These are phyloP conservation scores for Apiotrichum porosum DNA, from an alignment of 1,284 basidiomycete genomes.

Conservation along the genomic window DNA sequence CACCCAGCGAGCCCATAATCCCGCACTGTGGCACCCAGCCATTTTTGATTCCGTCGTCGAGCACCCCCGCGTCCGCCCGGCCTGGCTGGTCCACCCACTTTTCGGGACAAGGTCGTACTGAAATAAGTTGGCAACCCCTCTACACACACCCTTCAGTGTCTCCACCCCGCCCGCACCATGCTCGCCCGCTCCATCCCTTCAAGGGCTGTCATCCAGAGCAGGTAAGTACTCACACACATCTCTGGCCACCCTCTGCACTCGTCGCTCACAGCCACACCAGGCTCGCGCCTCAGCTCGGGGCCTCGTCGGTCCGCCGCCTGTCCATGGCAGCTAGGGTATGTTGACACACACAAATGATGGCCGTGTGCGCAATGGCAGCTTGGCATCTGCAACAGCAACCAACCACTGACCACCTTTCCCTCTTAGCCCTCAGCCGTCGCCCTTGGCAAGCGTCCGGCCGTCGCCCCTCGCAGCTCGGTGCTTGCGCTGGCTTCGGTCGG, in stretches of 20 bases:
- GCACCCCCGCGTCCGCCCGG: background rate
- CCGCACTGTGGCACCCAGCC: slow-evolving; percentile 1
- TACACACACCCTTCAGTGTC: too few species aligned
- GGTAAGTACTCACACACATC: slow-evolving; percentile 7
- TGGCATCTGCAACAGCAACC: too few species aligned
- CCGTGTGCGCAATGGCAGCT: too few species aligned
- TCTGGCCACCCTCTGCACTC: too few species aligned
- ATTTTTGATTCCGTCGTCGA: background rate
- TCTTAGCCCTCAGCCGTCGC: slow-evolving; percentile 28
- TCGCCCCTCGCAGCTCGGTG: slow-evolving; percentile 1
- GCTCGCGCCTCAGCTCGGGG: slow-evolving; percentile 9
- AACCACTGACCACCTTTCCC: background rate
- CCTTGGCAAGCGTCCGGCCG: slow-evolving; percentile 33
- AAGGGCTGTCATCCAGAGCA: slow-evolving; percentile 11
- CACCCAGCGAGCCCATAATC: too few species aligned
- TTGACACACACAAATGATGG: too few species aligned
- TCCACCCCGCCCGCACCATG: too few species aligned
- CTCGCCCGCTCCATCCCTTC: slow-evolving; percentile 14
- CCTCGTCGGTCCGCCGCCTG: slow-evolving; percentile 15
- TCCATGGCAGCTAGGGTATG: slow-evolving; percentile 19
- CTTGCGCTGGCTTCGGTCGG: background rate
- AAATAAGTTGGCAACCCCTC: too few species aligned
- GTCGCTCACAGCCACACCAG: slow-evolving; percentile 1
- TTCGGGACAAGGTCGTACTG: too few species aligned
- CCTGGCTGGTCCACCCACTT: background rate